Percentiles rank a stretch among this genome's conserved stretches.
Evolutionary conservation across 768 basidiomycete species (phyloP).

Genomic region (Strobilomyces confusus): DNA sequence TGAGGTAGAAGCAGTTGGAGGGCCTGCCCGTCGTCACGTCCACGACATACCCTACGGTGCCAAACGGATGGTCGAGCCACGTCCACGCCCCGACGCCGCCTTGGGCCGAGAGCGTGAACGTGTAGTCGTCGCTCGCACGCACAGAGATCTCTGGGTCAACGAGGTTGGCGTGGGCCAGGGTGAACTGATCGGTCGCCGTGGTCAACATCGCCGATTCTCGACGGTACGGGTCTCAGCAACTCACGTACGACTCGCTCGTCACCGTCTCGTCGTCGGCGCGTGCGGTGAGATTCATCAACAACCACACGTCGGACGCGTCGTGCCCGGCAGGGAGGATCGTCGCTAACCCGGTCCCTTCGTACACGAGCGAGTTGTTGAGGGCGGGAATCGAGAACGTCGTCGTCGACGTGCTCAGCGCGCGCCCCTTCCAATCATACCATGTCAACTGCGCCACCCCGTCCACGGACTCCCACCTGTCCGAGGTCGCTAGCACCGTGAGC

Average conservation of each 20-base stretch:
- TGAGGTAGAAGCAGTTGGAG: slow-evolving; percentile 52
- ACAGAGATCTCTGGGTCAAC: slow-evolving; percentile 48
- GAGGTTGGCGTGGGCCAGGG: slow-evolving; percentile 42
- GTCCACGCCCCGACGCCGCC: slow-evolving; percentile 56
- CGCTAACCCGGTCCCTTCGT: slow-evolving; percentile 37
- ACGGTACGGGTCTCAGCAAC: slow-evolving; percentile 13
- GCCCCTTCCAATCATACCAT: slow-evolving; percentile 57
- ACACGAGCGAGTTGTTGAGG: slow-evolving; percentile 48
- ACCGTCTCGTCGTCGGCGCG: slow-evolving; percentile 37
- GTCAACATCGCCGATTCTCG: background rate
- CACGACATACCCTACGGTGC: slow-evolving; percentile 51
- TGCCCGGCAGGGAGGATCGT: slow-evolving; percentile 43
- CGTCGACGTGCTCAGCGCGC: slow-evolving; percentile 34
- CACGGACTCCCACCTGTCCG: slow-evolving; percentile 48
- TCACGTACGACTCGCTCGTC: slow-evolving; percentile 50
- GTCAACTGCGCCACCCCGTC: slow-evolving; percentile 45
- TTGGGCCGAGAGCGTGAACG: slow-evolving; percentile 49
- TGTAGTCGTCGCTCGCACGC: slow-evolving; percentile 30
- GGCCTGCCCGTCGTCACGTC: slow-evolving; percentile 40
- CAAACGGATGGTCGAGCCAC: slow-evolving; percentile 56
- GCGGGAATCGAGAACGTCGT: slow-evolving; percentile 41
- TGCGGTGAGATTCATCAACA: slow-evolving; percentile 49
- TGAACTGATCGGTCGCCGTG: slow-evolving; percentile 37
- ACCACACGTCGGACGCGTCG: slow-evolving; percentile 44
- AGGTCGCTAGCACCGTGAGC: slow-evolving; percentile 47